phyloP scores from a whole-genome alignment of 2,329 filamentous ascomycete species.

The Calonectria pteridis region DNA sequence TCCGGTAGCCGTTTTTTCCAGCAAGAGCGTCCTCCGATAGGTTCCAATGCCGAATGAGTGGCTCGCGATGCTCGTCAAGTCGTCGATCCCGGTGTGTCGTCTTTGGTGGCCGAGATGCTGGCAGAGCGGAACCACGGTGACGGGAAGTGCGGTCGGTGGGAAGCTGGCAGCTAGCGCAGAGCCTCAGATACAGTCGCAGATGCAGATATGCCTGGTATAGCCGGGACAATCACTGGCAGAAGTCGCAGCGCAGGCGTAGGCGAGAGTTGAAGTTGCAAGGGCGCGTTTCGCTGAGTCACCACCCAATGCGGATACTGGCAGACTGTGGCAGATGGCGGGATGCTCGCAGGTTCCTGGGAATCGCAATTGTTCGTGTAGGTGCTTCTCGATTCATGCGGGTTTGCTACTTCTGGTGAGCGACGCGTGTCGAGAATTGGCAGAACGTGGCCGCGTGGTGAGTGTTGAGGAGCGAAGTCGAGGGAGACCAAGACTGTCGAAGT shows the following conservation, averaged over 20 bases:
- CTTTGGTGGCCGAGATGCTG: constrained; percentile 16
- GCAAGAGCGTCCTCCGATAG: constrained; percentile 7
- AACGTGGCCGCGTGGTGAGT: neutral
- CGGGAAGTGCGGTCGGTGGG: constrained; percentile 14
- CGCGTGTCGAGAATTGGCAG: constrained; percentile 1
- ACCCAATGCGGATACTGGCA: constrained; percentile 24
- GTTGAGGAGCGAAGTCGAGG: constrained; percentile 34
- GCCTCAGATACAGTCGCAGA: constrained; percentile 25
- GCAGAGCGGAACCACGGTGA: constrained; percentile 10
- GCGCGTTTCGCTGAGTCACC: constrained; percentile 31
- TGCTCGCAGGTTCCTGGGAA: constrained; percentile 8
- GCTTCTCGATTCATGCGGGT: neutral
- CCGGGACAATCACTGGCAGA: constrained; percentile 18
- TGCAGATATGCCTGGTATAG: constrained; percentile 11
- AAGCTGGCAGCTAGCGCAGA: constrained; percentile 18
- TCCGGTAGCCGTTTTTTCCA: constrained; percentile 14
- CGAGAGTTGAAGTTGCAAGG: constrained; percentile 24
- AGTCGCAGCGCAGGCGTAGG: constrained; percentile 7
- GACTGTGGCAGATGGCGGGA: constrained; percentile 1
- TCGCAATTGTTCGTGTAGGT: constrained; percentile 1
- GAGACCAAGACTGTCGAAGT: constrained; percentile 15
- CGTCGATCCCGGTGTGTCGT: constrained; percentile 1
- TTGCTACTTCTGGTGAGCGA: neutral
- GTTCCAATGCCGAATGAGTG: constrained; percentile 7
- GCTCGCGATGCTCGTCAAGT: constrained; percentile 16